These are phyloP conservation scores for Neopestalotiopsis rosae DNA, from an alignment of 2,329 filamentous ascomycete genomes.

Conservation along the genomic window DNA sequence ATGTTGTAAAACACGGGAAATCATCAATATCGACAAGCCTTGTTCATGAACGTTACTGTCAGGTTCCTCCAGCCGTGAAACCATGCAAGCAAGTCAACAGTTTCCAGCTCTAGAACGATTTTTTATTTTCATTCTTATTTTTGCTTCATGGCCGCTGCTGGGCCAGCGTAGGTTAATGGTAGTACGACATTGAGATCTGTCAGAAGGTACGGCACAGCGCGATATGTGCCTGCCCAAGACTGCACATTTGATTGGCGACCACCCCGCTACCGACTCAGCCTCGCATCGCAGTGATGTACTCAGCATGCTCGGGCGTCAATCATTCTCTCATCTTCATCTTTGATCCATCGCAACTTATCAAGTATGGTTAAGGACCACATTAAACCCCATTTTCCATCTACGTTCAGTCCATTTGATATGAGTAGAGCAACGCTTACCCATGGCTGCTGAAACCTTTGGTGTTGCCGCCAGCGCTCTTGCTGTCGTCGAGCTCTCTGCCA, in stretches of 20 bases:
- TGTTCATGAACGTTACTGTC: too few species aligned
- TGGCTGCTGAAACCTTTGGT: conserved; percentile 35
- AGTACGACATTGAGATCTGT: too few species aligned
- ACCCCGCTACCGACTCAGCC: neutral
- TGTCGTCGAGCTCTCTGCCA: conserved; percentile 43
- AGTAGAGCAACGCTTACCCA: neutral
- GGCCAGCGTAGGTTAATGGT: too few species aligned
- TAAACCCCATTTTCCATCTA: neutral
- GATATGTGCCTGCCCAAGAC: neutral
- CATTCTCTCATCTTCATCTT: neutral
- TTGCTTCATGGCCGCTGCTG: too few species aligned
- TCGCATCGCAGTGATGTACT: neutral
- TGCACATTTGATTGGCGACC: neutral
- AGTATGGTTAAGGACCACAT: neutral
- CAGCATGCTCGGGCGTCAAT: neutral
- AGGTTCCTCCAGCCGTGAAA: too few species aligned
- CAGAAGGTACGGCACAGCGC: neutral
- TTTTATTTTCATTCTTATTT: too few species aligned
- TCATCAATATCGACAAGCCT: too few species aligned
- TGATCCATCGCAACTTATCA: neutral
- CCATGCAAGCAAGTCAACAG: too few species aligned
- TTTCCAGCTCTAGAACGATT: too few species aligned
- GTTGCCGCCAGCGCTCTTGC: conserved; percentile 42
- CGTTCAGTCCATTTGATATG: neutral
- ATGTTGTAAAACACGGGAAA: too few species aligned